Percentiles rank a stretch among this genome's conserved stretches.
These are phyloP conservation scores for Purshia tridentata DNA, from an alignment of 306 rosid species.

Conservation along the genomic window DNA sequence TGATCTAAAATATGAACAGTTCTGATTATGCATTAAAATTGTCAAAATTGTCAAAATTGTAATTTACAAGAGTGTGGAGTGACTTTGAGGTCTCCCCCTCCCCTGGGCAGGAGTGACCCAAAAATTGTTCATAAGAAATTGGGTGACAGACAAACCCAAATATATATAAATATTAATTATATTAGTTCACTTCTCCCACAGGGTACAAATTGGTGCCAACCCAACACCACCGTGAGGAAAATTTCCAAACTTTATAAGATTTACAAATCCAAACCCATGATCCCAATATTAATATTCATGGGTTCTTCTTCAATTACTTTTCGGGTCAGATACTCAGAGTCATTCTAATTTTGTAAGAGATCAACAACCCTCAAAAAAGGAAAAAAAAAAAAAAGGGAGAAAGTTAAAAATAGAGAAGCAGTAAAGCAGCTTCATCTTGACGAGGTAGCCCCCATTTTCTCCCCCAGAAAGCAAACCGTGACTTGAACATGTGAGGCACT, in stretches of 20 bases:
- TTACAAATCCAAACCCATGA: slow-evolving; percentile 38
- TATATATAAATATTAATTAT: slow-evolving; percentile 22
- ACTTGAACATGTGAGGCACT: background rate
- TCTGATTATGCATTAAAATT: too few species aligned
- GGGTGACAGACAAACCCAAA: background rate
- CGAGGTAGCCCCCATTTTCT: slow-evolving; percentile 5
- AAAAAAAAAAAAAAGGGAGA: slow-evolving; percentile 12
- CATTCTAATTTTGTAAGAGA: slow-evolving; percentile 8
- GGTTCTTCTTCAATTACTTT: slow-evolving; percentile 10
- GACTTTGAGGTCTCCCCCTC: too few species aligned
- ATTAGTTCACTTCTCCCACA: slow-evolving; percentile 39
- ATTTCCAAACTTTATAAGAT: slow-evolving; percentile 24
- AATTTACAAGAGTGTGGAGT: too few species aligned
- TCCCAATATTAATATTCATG: slow-evolving; percentile 12
- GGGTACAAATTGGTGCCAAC: slow-evolving; percentile 39
- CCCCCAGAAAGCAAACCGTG: background rate
- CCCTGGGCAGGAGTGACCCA: too few species aligned
- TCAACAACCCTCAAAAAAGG: slow-evolving; percentile 15
- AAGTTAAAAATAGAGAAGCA: slow-evolving; percentile 64
- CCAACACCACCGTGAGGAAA: slow-evolving; percentile 45
- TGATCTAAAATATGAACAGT: too few species aligned
- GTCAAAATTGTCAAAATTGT: too few species aligned
- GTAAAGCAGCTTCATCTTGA: slow-evolving; percentile 73
- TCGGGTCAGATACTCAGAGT: slow-evolving; percentile 43
- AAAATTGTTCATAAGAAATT: background rate